phyloP scores from a whole-genome alignment of 768 basidiomycete genomes.

The Pulveroboletus sp. region DNA sequence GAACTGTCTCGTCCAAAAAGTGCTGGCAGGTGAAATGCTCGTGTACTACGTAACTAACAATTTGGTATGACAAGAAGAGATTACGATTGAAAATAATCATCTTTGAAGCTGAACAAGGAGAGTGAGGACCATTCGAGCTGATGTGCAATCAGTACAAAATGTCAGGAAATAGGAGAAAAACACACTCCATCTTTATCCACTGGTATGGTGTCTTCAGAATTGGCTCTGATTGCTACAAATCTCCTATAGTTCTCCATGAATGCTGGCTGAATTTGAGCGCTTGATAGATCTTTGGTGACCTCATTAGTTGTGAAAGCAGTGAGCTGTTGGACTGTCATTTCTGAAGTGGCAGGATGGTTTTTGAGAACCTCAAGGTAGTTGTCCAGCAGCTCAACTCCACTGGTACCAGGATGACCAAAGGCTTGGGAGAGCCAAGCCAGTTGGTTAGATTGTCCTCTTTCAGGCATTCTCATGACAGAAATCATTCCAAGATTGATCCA shows the following conservation, averaged over 20 bases:
- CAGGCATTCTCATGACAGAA: slow-evolving; percentile 50
- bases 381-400: slow-evolving; percentile 40
- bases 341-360: slow-evolving; percentile 27
- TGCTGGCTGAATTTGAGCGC: slow-evolving; percentile 59
- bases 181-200: slow-evolving; percentile 46
- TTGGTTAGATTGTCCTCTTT: slow-evolving; percentile 25
- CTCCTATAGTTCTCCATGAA: slow-evolving; percentile 62
- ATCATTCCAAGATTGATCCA: slow-evolving; percentile 51
- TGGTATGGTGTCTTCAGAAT: slow-evolving; percentile 27
- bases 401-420: slow-evolving; percentile 13
- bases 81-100: slow-evolving; percentile 43
- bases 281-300: slow-evolving; percentile 45
- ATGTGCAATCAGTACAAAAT: background rate
- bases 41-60: background rate
- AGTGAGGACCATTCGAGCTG: slow-evolving; percentile 57
- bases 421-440: slow-evolving; percentile 23
- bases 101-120: slow-evolving; percentile 51
- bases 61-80: background rate
- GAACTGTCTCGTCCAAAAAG: too few relatives aligned
- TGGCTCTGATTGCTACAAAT: slow-evolving; percentile 54
- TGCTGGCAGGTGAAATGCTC: too few relatives aligned
- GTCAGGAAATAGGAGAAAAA: background rate
- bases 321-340: slow-evolving; percentile 35
- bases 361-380: slow-evolving; percentile 33
- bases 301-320: slow-evolving; percentile 39